Percentiles rank a stretch among this genome's conserved stretches.
phyloP scores from a whole-genome alignment of 306 rosid genomes.

The Prunus davidiana region DNA sequence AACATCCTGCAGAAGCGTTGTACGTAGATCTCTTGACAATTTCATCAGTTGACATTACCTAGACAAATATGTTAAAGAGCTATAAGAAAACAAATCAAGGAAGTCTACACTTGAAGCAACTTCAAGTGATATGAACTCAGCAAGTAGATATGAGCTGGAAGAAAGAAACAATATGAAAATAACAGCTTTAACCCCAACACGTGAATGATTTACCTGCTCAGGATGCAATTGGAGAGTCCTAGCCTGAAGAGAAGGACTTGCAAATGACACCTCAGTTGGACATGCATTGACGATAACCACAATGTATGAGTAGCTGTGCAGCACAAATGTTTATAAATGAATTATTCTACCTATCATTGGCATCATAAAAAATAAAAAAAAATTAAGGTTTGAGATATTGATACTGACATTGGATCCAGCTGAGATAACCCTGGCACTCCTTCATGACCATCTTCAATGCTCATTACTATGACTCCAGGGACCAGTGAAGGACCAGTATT shows the following conservation, averaged over 20 bases:
- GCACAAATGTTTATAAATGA: conserved; percentile 21
- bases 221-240: conserved; percentile 80
- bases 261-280: conserved; percentile 65
- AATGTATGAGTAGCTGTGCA: conserved; percentile 65
- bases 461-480: conserved; percentile 76
- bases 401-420: conserved; percentile 84
- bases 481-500: conserved; percentile 64
- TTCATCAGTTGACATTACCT: conserved; percentile 60
- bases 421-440: conserved; percentile 74
- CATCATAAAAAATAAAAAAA: neutral
- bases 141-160: neutral
- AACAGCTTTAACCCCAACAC: neutral
- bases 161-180: neutral
- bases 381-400: conserved; percentile 10
- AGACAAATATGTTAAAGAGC: conserved; percentile 12
- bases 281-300: conserved; percentile 75
- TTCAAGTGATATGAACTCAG: neutral
- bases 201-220: conserved; percentile 51
- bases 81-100: neutral
- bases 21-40: conserved; percentile 62
- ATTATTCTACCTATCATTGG: neutral
- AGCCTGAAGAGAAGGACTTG: conserved; percentile 41
- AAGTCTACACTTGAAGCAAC: neutral
- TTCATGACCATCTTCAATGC: conserved; percentile 86
- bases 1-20: conserved; percentile 61